These are phyloP conservation scores for Acanthochlamys bracteata DNA, from an alignment of 106 monocot species.

Conservation along the genomic window DNA sequence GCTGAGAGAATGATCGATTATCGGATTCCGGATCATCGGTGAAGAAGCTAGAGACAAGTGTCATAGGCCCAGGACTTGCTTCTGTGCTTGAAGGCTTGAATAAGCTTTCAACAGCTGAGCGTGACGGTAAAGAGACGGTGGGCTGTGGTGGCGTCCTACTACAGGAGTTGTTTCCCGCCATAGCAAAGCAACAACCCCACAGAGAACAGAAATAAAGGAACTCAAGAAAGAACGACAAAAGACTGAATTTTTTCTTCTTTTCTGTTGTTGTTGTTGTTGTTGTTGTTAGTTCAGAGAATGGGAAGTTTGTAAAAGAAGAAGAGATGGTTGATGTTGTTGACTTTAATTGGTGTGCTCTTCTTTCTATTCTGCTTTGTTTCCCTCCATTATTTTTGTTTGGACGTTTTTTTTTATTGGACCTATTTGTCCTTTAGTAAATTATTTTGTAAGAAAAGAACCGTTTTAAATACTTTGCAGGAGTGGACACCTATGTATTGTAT, in stretches of 20 bases:
- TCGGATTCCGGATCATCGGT: conserved; percentile 24
- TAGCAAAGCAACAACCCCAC: neutral
- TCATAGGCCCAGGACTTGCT: conserved; percentile 43
- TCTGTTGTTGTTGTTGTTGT: neutral
- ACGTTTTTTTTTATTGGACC: too few species aligned
- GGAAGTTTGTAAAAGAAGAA: neutral
- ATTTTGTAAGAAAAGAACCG: too few species aligned
- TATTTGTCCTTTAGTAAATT: too few species aligned
- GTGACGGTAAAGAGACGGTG: neutral
- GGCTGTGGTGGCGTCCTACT: neutral
- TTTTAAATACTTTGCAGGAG: too few species aligned
- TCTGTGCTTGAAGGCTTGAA: neutral
- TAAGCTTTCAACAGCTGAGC: neutral
- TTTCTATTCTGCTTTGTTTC: too few species aligned
- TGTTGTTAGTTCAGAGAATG: neutral
- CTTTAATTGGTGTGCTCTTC: too few species aligned
- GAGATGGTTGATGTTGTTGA: neutral
- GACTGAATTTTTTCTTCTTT: neutral
- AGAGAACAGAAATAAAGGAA: neutral
- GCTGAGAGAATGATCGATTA: conserved; percentile 46
- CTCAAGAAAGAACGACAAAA: too few species aligned
- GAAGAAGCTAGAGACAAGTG: conserved; percentile 48
- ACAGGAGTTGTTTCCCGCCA: neutral
- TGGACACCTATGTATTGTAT: too few species aligned
- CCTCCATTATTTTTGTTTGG: too few species aligned